Evolutionary conservation across 2,329 filamentous ascomycete genomes (phyloP), one percentile per base, ranked within the genome.

Genomic region (Fusarium albosuccineum): DNA sequence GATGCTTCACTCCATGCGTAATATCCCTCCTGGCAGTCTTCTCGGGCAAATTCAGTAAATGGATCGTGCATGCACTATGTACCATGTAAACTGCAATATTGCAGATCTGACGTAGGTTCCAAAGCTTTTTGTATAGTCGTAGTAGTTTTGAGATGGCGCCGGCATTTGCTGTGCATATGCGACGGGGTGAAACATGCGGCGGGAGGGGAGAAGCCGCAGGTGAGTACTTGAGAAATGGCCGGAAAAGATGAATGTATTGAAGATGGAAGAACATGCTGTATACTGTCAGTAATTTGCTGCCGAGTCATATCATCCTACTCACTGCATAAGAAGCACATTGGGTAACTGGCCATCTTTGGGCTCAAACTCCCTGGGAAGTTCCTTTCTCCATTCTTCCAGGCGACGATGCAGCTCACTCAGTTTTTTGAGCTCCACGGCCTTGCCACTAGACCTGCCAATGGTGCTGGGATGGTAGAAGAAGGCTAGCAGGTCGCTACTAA

Each of bases 61-160:
- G 96, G 39, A 98, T 97, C 0, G 94, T 97, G 76, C 94, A 97
- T 30, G 96, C 94, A 5, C 93, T 96, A 77, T 98, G 95, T 0
- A 92, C 86, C 80, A 98, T 97, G 78, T 99, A 99, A 1, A 98
- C 94, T 4, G 92, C 94, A 72, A 98, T 93, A 74, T 98, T 98
- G 80, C 93, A 97, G 34, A 99, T 97, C 76, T 98, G 95, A 5
- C 93, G 89, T 11, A 98, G 81, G 9, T 95, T 93, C 78, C 97
- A 97, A 1, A 91, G 91, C 70, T 95, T 93, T 78, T 97, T 97
- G 80, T 98, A 99, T 2, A 97, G 82, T 1, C 96, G 90, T 81
- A 97, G 91, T n/a, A 97, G 83, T 75, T 97, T 98, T 0, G 94
- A 97, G 57, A 98, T 96, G 67, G 91, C 90, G 2, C 91, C 89